A percentile compares a stretch with the other conserved stretches of the same genome.
Evolutionary conservation across 148 eudicot genomes (phyloP).

Genomic region (Amaranthus cruentus): DNA sequence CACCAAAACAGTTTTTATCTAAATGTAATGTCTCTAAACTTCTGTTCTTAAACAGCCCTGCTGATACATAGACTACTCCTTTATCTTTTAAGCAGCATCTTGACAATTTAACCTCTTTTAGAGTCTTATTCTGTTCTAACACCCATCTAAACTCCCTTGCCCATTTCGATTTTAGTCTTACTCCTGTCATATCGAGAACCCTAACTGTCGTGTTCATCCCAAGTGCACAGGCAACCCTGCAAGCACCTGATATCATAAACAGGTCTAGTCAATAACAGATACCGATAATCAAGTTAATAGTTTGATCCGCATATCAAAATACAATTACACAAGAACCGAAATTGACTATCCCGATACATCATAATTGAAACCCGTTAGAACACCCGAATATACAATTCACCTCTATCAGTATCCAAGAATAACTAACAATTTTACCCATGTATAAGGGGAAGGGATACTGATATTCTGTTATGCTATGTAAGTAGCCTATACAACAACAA

Average conservation of each 20-base stretch:
- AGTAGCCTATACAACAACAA: no score
- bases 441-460: no score
- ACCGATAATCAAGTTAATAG: no score
- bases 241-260: constrained; percentile 38
- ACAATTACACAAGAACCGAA: no score
- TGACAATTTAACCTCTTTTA: constrained; percentile 68
- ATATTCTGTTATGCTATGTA: no score
- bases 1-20: constrained; percentile 61
- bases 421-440: no score
- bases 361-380: no score
- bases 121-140: constrained; percentile 64
- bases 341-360: no score
- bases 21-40: constrained; percentile 47
- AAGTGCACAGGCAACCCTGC: constrained; percentile 65
- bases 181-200: constrained; percentile 73
- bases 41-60: constrained; percentile 76
- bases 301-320: no score
- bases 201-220: constrained; percentile 75
- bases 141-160: constrained; percentile 86
- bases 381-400: no score
- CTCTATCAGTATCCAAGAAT: no score
- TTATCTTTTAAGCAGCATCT: constrained; percentile 71
- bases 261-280: no score
- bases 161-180: constrained; percentile 68
- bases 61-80: constrained; percentile 70